phyloP scores from a whole-genome alignment of 1,284 basidiomycete genomes.

The Fomitopsis schrenkii region DNA sequence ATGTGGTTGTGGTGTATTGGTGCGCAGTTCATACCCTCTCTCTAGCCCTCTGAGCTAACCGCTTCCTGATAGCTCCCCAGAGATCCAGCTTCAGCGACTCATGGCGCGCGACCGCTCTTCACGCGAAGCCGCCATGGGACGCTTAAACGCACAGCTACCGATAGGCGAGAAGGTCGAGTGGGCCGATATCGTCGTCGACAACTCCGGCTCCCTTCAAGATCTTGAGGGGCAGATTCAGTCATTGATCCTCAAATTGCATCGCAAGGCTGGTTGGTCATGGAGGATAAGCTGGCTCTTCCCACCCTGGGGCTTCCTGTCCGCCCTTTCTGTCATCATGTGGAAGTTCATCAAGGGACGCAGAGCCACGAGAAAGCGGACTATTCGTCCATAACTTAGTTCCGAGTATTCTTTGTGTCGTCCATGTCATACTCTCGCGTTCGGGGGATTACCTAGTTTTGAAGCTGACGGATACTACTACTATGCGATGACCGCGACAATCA shows the following conservation, averaged over 20 bases:
- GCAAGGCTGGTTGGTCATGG: slow-evolving; percentile 60
- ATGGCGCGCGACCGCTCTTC: slow-evolving; percentile 64
- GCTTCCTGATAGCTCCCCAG: slow-evolving; percentile 49
- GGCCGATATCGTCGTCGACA: slow-evolving; percentile 88
- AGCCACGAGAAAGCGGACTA: background rate
- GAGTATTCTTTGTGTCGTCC: background rate
- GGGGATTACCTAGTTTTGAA: too few species aligned
- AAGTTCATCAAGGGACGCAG: slow-evolving; percentile 14
- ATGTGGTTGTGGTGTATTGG: slow-evolving; percentile 89
- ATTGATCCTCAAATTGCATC: slow-evolving; percentile 56
- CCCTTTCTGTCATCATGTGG: slow-evolving; percentile 30
- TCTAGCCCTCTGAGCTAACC: background rate
- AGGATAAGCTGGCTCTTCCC: slow-evolving; percentile 81
- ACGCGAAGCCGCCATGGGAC: slow-evolving; percentile 60
- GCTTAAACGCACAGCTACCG: slow-evolving; percentile 80
- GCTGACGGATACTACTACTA: too few species aligned
- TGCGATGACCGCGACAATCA: too few species aligned
- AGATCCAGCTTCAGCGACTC: slow-evolving; percentile 79
- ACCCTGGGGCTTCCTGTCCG: slow-evolving; percentile 57
- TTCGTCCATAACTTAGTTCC: background rate
- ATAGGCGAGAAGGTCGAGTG: slow-evolving; percentile 78
- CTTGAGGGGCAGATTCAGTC: slow-evolving; percentile 67
- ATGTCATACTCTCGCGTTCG: too few species aligned
- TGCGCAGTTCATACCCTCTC: slow-evolving; percentile 30
- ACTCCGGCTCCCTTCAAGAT: slow-evolving; percentile 73